Conservation (phyloP, 495 filamentous ascomycete species). For the Hypoxylon fuscum region DNA sequence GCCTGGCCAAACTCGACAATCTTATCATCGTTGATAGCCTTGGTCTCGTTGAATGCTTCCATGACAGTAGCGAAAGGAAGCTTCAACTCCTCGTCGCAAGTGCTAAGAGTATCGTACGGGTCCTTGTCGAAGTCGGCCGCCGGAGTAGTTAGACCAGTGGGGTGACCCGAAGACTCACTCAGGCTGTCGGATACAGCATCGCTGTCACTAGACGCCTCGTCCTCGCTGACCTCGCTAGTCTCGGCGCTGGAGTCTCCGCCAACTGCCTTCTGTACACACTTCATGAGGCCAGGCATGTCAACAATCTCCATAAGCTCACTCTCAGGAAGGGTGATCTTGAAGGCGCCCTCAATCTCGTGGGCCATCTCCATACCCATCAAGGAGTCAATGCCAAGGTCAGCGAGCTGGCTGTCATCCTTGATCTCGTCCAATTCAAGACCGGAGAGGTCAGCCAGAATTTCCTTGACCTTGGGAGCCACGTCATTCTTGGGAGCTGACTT, state of each 20-base stretch:
- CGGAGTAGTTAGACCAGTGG: slow-evolving; percentile 31
- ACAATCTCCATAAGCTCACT: slow-evolving; percentile 50
- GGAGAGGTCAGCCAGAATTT: slow-evolving; percentile 50
- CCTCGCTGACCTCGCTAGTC: slow-evolving; percentile 23
- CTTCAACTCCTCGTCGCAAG: slow-evolving; percentile 29
- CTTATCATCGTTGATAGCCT: slow-evolving; percentile 50
- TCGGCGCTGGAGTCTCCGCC: slow-evolving; percentile 17
- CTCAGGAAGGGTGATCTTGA: slow-evolving; percentile 51
- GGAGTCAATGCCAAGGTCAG: slow-evolving; percentile 66
- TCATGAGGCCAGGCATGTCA: slow-evolving; percentile 40
- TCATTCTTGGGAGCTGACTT: slow-evolving; percentile 33
- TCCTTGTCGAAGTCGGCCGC: slow-evolving; percentile 30
- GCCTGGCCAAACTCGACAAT: slow-evolving; percentile 50
- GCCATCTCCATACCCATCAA: slow-evolving; percentile 66
- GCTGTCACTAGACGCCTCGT: slow-evolving; percentile 27
- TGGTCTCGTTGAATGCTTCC: slow-evolving; percentile 35
- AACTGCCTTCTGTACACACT: slow-evolving; percentile 35
- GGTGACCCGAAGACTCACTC: slow-evolving; percentile 30
- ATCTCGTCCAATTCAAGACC: slow-evolving; percentile 60
- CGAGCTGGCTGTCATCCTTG: slow-evolving; percentile 50
- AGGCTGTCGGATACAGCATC: slow-evolving; percentile 19
- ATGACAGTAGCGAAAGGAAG: slow-evolving; percentile 41
- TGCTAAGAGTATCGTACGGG: slow-evolving; percentile 18
- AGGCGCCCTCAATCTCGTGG: slow-evolving; percentile 56
- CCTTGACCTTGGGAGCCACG: slow-evolving; percentile 38